These are phyloP conservation scores for Colletotrichum lindemuthianum DNA, from an alignment of 2,329 filamentous ascomycete genomes.

Conservation along the genomic window DNA sequence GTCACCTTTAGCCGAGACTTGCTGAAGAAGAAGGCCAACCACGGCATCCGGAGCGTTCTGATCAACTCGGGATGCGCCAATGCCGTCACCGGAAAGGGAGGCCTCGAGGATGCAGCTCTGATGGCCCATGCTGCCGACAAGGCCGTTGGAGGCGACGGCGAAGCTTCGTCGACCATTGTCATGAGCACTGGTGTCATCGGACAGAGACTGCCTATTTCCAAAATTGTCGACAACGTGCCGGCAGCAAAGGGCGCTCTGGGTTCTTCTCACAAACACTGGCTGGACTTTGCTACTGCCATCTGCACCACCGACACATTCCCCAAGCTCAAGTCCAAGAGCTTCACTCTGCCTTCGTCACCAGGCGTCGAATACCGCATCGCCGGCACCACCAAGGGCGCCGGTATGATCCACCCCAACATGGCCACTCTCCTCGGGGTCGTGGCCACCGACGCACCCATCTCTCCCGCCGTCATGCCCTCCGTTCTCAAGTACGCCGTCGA, in stretches of 20 bases:
- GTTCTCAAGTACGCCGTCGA: conserved; percentile 80
- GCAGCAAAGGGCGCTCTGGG: conserved; percentile 77
- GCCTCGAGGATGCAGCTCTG: conserved; percentile 83
- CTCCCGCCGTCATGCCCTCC: conserved; percentile 70
- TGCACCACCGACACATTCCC: conserved; percentile 99
- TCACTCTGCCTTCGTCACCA: conserved; percentile 84
- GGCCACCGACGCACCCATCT: conserved; percentile 88
- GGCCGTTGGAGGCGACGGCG: conserved; percentile 56
- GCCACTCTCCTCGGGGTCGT: conserved; percentile 92
- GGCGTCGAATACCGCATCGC: conserved; percentile 82
- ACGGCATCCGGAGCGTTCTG: conserved; percentile 81
- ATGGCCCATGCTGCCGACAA: conserved; percentile 86
- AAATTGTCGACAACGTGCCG: conserved; percentile 86
- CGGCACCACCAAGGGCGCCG: conserved; percentile 96
- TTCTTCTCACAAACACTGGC: conserved; percentile 84
- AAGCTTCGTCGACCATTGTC: conserved; percentile 75
- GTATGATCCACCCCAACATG: conserved; percentile 99
- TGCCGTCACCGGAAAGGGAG: conserved; percentile 91
- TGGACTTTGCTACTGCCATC: conserved; percentile 87
- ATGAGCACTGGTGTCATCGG: conserved; percentile 99
- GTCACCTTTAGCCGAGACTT: conserved; percentile 85
- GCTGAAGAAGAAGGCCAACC: conserved; percentile 71
- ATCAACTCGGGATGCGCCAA: conserved; percentile 98
- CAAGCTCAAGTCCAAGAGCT: conserved; percentile 87
- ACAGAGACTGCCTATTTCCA: conserved; percentile 89